Evolutionary conservation across 208 protist species (phyloP), one percentile per base, ranked within the genome.

Genomic region (Wallacemonas sp.): DNA sequence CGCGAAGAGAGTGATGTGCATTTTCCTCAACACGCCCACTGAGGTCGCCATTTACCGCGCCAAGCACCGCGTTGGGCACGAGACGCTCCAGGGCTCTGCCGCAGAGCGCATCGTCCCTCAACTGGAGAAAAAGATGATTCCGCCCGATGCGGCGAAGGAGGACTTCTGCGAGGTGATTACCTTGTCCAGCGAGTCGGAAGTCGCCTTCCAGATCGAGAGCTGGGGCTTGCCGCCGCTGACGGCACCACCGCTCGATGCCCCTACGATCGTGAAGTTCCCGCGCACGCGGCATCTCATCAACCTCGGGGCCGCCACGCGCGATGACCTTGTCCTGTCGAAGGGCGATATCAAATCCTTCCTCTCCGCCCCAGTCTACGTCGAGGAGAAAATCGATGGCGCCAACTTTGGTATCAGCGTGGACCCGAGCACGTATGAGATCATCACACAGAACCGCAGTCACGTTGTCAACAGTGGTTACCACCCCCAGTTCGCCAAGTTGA

Each of bases 351-450:
- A 57, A 33, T 3, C 21, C 36, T 68, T 68, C 42, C 48, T 68
- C 5, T 6, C 17, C 2, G 41, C 10, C 17, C 63, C 63, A 5
- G 32, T 81, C n/a, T 76, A 62, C 41, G 38, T 79, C 0, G 76
- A 82, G 57, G 76, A 82, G 22, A 82, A 82, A 52, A 76, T 82
- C 45, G 76, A 82, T 57, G 76, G 76, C 36, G 41, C 67, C 29
- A 82, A 82, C 58, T 63, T 82, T 24, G 76, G 76, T 41, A 58
- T 82, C 46, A 61, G 38, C 42, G 44, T 82, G 17, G 66, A 68
- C 33, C 50, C 57, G 3, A 58, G 30, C 38, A 54, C 41, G 12
- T 46, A 46, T 22, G 44, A 59, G 39, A 38, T 82, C 1, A 21
- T 54, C 15, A 55, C 36, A 17, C 76, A 82, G 50, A 82, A 82